These are phyloP conservation scores for Oryza longistaminata DNA, from an alignment of 176 grass and related monocot species.

Conservation along the genomic window DNA sequence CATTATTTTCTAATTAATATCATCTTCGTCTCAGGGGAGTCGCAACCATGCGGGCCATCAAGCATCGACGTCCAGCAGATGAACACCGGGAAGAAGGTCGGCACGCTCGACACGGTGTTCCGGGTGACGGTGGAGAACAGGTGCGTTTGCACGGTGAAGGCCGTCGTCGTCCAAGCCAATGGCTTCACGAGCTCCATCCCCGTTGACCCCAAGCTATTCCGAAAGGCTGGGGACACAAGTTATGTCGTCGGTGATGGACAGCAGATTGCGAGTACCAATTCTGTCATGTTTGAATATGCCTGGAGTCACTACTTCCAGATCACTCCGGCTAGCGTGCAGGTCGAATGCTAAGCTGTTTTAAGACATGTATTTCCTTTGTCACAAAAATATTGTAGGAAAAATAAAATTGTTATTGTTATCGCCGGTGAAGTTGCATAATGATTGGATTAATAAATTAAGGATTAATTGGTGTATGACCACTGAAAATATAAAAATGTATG, in stretches of 20 bases:
- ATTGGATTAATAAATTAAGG: no score
- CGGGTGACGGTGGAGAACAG: slow-evolving; percentile 1
- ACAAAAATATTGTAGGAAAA: no score
- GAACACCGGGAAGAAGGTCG: not conserved
- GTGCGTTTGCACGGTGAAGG: not conserved
- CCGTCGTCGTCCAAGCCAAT: not conserved
- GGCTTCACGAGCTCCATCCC: slow-evolving; percentile 15
- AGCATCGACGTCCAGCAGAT: not conserved
- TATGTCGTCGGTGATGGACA: slow-evolving; percentile 2
- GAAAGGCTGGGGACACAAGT: not conserved
- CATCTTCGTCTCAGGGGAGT: no score
- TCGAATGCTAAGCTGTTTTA: not conserved
- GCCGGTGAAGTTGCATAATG: no score
- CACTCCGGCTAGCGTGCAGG: not conserved
- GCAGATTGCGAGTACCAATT: not conserved
- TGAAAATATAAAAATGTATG: no score
- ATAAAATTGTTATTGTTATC: no score
- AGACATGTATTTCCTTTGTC: no score
- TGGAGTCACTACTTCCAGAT: slow-evolving; percentile 30
- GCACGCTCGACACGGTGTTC: not conserved
- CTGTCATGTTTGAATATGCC: not conserved
- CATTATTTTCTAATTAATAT: no score
- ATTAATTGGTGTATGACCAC: no score
- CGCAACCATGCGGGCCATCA: not conserved
- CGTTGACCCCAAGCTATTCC: not conserved